Evolutionary conservation across 306 rosid species (phyloP), one percentile per base, ranked within the genome.

Genomic region (Castanopsis chinensis): DNA sequence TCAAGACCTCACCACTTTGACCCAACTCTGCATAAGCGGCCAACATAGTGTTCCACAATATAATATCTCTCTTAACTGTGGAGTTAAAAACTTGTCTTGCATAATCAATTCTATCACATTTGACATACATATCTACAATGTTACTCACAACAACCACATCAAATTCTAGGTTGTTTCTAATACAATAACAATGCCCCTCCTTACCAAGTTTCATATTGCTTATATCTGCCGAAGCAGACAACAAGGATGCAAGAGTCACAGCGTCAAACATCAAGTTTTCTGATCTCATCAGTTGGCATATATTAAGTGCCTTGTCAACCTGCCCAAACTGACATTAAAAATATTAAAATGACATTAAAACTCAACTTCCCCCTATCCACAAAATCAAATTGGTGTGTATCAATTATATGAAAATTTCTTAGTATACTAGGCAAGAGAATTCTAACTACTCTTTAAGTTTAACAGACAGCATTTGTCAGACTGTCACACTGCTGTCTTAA

Each of bases 11-110:
- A 1, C 92, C 95, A 75, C 90, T 88, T 68, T 82, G 83, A 53
- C 97, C 93, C 63, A 78, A 65, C 79, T 89, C 91, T 15, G 99
- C 97, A 82, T 81, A 91, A 56, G 97, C 86, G 4, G 95, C 92
- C 84, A 92, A 77, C 86, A 94, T 81, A 9, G 95, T 91, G 74
- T 92, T 94, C 97, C 97, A 94, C 81, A 91, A 43, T 51, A 88
- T 88, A 63, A 91, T 83, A 89, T 94, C 95, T 80, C 81, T 85
- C 59, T 70, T 85, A 7, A 59, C 15, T 0, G 83, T 78, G 52
- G 78, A 76, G 30, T 83, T 27, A 23, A 94, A 92, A 41, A 90
- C 90, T 78, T 45, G 80, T 78, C 88, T 90, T 17, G 97, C 97
- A 76, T 57, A 75, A 72, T 79, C 85, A 75, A 90, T 78, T 41